Percentiles rank a stretch among this genome's conserved stretches.
Conservation (phyloP, 2,329 filamentous ascomycete genomes). For the Fusarium torreyae region DNA sequence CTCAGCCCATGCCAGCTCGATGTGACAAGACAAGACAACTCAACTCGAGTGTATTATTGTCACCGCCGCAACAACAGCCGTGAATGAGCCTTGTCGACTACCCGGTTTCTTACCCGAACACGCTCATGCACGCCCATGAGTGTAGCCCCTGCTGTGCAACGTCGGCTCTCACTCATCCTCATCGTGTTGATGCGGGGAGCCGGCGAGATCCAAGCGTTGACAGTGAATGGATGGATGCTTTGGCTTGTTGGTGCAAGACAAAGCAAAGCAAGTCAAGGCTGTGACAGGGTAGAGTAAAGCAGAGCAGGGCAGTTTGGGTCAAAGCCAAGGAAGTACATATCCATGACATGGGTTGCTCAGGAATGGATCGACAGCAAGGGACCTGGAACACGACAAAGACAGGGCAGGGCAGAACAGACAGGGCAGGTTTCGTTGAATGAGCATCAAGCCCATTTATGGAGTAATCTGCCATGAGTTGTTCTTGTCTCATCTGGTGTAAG, state of each 20-base stretch:
- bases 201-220: constrained; percentile 32
- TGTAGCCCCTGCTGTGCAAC: constrained; percentile 43
- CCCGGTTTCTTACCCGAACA: constrained; percentile 22
- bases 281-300: constrained; percentile 14
- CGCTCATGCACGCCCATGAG: constrained; percentile 25
- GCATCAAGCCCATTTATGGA: constrained; percentile 24
- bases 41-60: constrained; percentile 18
- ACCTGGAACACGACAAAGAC: constrained; percentile 30
- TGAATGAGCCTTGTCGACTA: constrained; percentile 17
- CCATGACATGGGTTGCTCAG: constrained; percentile 28
- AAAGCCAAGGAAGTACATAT: constrained; percentile 34
- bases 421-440: constrained; percentile 32
- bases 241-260: constrained; percentile 18
- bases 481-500: constrained; percentile 24
- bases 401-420: constrained; percentile 20
- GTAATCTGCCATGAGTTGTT: constrained; percentile 31
- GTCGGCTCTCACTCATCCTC: constrained; percentile 28
- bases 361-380: constrained; percentile 45
- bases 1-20: constrained; percentile 17
- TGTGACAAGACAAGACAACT: constrained; percentile 19
- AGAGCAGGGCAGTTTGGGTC: constrained; percentile 28
- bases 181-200: constrained; percentile 37
- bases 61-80: constrained; percentile 14
- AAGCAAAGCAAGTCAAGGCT: neutral
- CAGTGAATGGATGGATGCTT: constrained; percentile 6